Conservation (phyloP, 1,139 yeast genomes). For the Geotrichum carabidarum region DNA sequence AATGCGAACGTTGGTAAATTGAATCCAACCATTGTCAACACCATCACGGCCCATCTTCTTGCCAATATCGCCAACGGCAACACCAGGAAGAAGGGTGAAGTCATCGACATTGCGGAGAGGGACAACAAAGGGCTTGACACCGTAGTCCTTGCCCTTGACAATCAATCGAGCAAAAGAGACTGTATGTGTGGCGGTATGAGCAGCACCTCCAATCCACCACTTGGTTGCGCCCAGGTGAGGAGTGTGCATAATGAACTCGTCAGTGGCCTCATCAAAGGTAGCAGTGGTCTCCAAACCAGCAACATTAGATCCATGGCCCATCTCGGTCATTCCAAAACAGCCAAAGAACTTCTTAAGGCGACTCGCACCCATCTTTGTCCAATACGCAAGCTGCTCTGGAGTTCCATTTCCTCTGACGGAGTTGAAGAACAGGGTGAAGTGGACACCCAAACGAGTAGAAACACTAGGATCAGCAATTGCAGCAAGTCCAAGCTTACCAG, state of each 20-base stretch:
- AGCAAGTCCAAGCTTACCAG: conserved; percentile 38
- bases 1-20: conserved; percentile 69
- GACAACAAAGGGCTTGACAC: conserved; percentile 86
- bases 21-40: conserved; percentile 87
- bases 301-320: conserved; percentile 92
- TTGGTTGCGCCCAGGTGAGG: conserved; percentile 88
- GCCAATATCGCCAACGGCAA: conserved; percentile 84
- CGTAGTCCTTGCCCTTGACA: conserved; percentile 75
- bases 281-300: conserved; percentile 88
- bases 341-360: conserved; percentile 66
- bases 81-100: conserved; percentile 69
- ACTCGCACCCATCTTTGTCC: conserved; percentile 69
- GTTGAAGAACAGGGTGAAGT: conserved; percentile 61
- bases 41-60: conserved; percentile 81
- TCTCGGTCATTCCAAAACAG: conserved; percentile 88
- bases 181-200: conserved; percentile 84
- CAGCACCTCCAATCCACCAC: conserved; percentile 98
- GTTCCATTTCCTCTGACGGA: conserved; percentile 70
- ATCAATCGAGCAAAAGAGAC: conserved; percentile 74
- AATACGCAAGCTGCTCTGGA: conserved; percentile 51
- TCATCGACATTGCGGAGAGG: conserved; percentile 66
- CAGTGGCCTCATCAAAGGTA: conserved; percentile 57
- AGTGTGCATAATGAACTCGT: conserved; percentile 68
- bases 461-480: conserved; percentile 52
- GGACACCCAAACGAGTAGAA: conserved; percentile 61